Conservation (phyloP, 352 stramenopile species). For the Phytophthora hibernalis region DNA sequence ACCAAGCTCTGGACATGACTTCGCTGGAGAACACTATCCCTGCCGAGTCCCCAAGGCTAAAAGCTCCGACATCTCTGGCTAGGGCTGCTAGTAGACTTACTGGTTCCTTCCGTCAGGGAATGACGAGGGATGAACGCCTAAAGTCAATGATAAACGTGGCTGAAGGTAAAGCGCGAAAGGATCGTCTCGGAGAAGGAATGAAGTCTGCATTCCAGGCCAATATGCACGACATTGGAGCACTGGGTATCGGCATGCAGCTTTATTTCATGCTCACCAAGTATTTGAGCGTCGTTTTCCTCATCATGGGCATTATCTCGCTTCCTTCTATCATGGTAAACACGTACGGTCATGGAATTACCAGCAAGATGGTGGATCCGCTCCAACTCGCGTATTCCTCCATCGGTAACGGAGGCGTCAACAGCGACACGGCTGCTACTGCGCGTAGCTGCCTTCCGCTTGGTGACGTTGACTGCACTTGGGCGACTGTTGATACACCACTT, state of each 20-base stretch:
- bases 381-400: constrained; percentile 52
- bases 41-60: constrained; percentile 1
- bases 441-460: constrained; percentile 46
- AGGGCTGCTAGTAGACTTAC: constrained; percentile 6
- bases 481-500: constrained; percentile 52
- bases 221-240: constrained; percentile 54
- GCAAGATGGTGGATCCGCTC: constrained; percentile 49
- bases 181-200: constrained; percentile 46
- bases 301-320: constrained; percentile 54
- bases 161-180: constrained; percentile 28
- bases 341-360: constrained; percentile 56
- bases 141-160: constrained; percentile 33
- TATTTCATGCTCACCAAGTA: constrained; percentile 74
- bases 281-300: constrained; percentile 38
- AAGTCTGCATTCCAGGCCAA: constrained; percentile 41
- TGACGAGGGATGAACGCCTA: constrained; percentile 23
- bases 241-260: constrained; percentile 64
- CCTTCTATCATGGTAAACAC: constrained; percentile 50
- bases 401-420: constrained; percentile 54
- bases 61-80: not conserved
- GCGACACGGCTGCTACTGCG: constrained; percentile 24
- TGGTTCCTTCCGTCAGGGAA: constrained; percentile 17
- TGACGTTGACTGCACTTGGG: constrained; percentile 53
- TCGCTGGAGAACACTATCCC: constrained; percentile 18
- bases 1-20: constrained; percentile 29